Evolutionary conservation across 192 early-diverging fungal species (phyloP).

Genomic region (Coemansia sp.): DNA sequence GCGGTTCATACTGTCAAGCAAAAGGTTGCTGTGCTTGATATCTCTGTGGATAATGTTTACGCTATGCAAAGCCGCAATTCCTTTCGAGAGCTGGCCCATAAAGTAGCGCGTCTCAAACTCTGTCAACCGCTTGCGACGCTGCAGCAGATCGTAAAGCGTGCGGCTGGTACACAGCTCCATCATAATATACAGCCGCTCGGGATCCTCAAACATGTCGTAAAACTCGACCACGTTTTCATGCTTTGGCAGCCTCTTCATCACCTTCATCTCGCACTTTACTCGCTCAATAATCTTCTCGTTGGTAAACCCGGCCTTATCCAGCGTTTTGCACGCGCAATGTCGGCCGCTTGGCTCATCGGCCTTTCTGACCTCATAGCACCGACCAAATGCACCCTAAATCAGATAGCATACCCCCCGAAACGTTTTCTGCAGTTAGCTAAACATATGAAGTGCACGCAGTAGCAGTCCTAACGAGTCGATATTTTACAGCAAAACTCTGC

Average conservation of each 20-base stretch:
- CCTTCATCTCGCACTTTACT: conserved; percentile 46
- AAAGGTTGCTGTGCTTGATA: conserved; percentile 92
- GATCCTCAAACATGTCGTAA: conserved; percentile 83
- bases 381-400: conserved; percentile 92
- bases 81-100: conserved; percentile 76
- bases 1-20: conserved; percentile 75
- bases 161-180: conserved; percentile 89
- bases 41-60: conserved; percentile 87
- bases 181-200: conserved; percentile 78
- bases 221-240: conserved; percentile 84
- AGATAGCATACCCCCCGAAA: too few species aligned
- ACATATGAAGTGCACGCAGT: too few species aligned
- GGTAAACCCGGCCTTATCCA: conserved; percentile 48
- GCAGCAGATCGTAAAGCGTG: conserved; percentile 83
- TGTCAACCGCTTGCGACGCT: conserved; percentile 67
- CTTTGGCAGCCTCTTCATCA: conserved; percentile 46
- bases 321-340: conserved; percentile 64
- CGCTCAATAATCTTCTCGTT: conserved; percentile 48
- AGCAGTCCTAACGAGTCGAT: too few species aligned
- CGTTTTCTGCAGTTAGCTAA: too few species aligned
- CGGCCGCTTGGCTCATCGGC: conserved; percentile 28
- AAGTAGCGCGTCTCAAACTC: conserved; percentile 89
- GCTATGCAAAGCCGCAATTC: conserved; percentile 77
- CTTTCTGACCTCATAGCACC: conserved; percentile 69
- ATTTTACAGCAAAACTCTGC: too few species aligned